These are phyloP conservation scores for Talaromyces islandicus DNA, from an alignment of 2,329 filamentous ascomycete genomes.

Conservation along the genomic window DNA sequence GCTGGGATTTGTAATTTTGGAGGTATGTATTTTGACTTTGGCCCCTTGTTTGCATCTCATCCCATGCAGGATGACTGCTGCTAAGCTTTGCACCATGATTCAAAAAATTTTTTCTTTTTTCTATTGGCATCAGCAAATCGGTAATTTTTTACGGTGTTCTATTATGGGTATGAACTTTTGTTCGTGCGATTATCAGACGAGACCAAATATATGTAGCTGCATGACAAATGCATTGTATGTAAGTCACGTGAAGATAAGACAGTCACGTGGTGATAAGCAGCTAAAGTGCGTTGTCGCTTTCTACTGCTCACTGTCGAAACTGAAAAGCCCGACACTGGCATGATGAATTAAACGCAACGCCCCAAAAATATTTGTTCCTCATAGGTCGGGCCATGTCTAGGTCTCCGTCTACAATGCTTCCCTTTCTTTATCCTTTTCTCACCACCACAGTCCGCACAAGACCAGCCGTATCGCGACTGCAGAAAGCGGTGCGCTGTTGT, in stretches of 20 bases:
- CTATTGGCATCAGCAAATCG: not conserved
- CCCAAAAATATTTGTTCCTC: not conserved
- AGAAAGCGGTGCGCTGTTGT: constrained; percentile 4
- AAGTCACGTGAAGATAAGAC: not conserved
- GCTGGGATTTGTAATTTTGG: not conserved
- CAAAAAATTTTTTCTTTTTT: not conserved
- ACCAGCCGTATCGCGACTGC: constrained; percentile 8
- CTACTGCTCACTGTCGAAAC: not conserved
- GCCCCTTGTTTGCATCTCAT: not conserved
- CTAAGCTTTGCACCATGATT: not conserved
- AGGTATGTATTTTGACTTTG: not conserved
- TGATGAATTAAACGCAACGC: not conserved
- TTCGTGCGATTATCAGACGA: not conserved
- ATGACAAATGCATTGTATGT: not conserved
- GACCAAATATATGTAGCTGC: not conserved
- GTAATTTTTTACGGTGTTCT: not conserved
- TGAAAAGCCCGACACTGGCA: not conserved
- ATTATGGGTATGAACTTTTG: not conserved
- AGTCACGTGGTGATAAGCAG: constrained; percentile 3
- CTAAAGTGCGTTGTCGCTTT: not conserved
- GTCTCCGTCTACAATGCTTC: constrained; percentile 19
- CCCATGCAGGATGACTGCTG: not conserved
- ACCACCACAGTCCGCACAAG: constrained; percentile 14
- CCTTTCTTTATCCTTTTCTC: constrained; percentile 30
- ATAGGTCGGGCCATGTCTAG: constrained; percentile 12